Evolutionary conservation across 139 green algal genomes (phyloP), one percentile per base, ranked within the genome.

Genomic region (Astrephomene gubernaculifera): DNA sequence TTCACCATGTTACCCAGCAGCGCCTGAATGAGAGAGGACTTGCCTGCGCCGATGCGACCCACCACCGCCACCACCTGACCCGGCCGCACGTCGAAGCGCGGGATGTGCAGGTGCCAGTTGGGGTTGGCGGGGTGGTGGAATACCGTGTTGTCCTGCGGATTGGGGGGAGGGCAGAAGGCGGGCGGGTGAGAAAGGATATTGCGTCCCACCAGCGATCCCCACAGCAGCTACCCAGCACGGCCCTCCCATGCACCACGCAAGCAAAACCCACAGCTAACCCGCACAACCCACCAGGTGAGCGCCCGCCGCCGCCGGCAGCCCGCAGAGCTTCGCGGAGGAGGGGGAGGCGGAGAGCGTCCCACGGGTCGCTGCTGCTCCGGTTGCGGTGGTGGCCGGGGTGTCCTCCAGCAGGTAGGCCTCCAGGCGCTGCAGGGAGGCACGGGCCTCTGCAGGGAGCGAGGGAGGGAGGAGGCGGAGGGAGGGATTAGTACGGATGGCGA

Each of bases 321-420:
- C n/a, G n/a, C n/a, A n/a, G n/a, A n/a, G 49, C 17, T 17, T 25
- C 49, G 49, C 49, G 49, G 17, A 57, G 49, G n/a, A n/a, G n/a
- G n/a, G 49, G 49, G 49, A 12, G 12, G 49, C 49, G 49, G 49
- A 57, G 14, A 17, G 5, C 61, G 61, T 8, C 29, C 29, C 29
- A 21, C 12, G 10, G 29, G 29, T 8, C 29, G 29, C 29, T 24
- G 61, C 29, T 17, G 61, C 61, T 25, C 49, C 17, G 70, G 25
- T 78, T 24, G 21, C 27, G 68, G 39, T 79, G 35, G 85, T 70
- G 45, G 84, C 43, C 14, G 64, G 39, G 36, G 88, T 79, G 49
- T 92, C 54, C 65, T 91, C 63, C 22, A 92, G 80, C 39, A 95
- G 86, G 89, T 93, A 95, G 8, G 86, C 81, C 91, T 95, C 86